Base-by-base conservation (phyloP, 2,329 filamentous ascomycete genomes). In the Aspergillus floridensis region DNA sequence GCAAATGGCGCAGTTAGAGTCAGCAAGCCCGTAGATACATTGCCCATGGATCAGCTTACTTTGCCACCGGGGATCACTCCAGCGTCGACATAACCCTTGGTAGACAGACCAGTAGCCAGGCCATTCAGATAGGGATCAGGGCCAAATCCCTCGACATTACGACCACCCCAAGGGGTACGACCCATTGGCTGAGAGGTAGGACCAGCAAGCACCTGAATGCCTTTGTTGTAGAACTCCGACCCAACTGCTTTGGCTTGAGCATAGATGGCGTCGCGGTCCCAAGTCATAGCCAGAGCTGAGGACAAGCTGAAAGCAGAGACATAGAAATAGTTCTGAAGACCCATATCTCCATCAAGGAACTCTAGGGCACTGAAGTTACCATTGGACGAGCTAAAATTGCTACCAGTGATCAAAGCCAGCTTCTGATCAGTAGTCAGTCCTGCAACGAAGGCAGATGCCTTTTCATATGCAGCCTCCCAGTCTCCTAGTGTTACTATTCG, bases 51-150 rank as follows among this genome's bases (percentile, higher is more conserved):
- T 29, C 0, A 51, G 8, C 50, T 21, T 29, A 59, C 56, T 49
- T 61, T 61, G 26, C 38, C 59, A 31, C 57, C 56, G 2, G 57
- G 53, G 48, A 59, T 55, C 6, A 66, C 65, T 11, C 67, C 85
- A 57, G 87, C 85, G 24, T 77, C 82, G 47, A 87, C 82, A 63
- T 80, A 82, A 65, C 86, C 85, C 69, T 84, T 79, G 12, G 76
- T 74, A 48, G 71, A 80, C 76, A 58, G 77, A 70, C 44, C 78
- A 78, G 57, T 66, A 5, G 73, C 70, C 32, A 79, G 67, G 46
- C 78, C 80, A 38, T 75, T 75, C 6, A 82, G 72, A 59, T 74
- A 74, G 1, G 80, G 79, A 58, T 82, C 80, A 5, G 67, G 64
- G 6, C 72, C 71, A 24, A 79, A 80, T 0, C 78, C 78, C 67